phyloP scores from a whole-genome alignment of 768 basidiomycete genomes.

The Trametes coccinea region DNA sequence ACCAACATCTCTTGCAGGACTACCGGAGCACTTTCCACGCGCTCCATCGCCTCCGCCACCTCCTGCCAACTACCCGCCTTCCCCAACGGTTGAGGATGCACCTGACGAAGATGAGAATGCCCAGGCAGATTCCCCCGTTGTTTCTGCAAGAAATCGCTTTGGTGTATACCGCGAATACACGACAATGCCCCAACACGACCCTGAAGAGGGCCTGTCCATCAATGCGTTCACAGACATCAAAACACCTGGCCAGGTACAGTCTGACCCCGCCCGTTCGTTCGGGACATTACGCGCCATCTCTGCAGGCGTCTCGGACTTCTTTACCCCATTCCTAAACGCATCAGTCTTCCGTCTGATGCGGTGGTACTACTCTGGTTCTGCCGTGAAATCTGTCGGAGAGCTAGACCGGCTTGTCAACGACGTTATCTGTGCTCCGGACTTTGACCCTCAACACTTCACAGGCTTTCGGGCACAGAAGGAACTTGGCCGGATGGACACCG shows the following conservation, averaged over 20 bases:
- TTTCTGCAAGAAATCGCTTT: not conserved
- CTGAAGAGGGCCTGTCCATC: not conserved
- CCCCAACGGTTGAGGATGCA: not conserved
- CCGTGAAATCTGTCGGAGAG: slow-evolving; percentile 30
- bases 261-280: not conserved
- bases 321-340: slow-evolving; percentile 18
- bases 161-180: slow-evolving; percentile 12
- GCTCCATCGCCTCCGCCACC: not conserved
- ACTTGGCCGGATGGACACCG: slow-evolving; percentile 9
- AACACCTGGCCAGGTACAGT: not conserved
- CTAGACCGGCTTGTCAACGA: slow-evolving; percentile 30
- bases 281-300: not conserved
- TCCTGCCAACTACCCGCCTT: not conserved
- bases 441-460: not conserved
- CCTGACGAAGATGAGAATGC: not conserved
- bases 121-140: too few relatives aligned
- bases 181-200: not conserved
- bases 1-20: not conserved
- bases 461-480: slow-evolving; percentile 7
- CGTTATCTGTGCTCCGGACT: slow-evolving; percentile 4
- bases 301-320: not conserved
- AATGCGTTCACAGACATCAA: not conserved
- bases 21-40: slow-evolving; percentile 1
- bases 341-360: slow-evolving; percentile 29
- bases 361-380: slow-evolving; percentile 34